phyloP scores from a whole-genome alignment of 768 basidiomycete species.

The Podaxis carcinomalis region DNA sequence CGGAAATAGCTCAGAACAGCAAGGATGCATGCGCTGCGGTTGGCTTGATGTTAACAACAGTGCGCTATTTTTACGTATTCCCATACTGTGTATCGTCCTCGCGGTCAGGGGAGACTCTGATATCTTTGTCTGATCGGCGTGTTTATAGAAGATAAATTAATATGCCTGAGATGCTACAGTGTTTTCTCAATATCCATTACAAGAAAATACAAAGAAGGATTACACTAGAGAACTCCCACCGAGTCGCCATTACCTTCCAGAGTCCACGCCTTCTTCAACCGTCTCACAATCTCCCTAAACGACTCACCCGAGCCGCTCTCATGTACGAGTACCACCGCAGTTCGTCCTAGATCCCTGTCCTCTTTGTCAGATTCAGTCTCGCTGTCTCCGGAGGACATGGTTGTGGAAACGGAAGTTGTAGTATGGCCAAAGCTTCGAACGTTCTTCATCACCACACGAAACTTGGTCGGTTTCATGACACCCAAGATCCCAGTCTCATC shows the following conservation, averaged over 20 bases:
- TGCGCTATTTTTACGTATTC: constrained; percentile 7
- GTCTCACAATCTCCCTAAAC: constrained; percentile 70
- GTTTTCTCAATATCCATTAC: background rate
- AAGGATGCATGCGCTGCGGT: constrained; percentile 6
- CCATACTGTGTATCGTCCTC: background rate
- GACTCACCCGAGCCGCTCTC: constrained; percentile 86
- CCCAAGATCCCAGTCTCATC: constrained; percentile 51
- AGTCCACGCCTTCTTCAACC: constrained; percentile 68
- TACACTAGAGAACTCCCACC: constrained; percentile 7
- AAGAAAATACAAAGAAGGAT: background rate
- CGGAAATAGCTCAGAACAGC: constrained; percentile 4
- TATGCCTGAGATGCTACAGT: background rate
- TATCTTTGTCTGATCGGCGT: background rate
- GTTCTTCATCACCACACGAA: constrained; percentile 70
- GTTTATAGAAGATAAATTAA: background rate
- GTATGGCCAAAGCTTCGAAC: constrained; percentile 18
- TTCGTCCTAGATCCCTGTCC: constrained; percentile 29
- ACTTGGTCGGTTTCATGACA: constrained; percentile 66
- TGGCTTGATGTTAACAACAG: background rate
- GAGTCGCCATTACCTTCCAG: constrained; percentile 31
- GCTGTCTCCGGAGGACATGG: constrained; percentile 13
- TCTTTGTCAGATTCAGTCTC: constrained; percentile 26
- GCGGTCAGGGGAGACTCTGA: background rate
- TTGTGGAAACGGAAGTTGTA: background rate
- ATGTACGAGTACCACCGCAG: constrained; percentile 63